Base-by-base conservation (phyloP, 352 stramenopile genomes). In the Phytophthora pseudosyringae region DNA sequence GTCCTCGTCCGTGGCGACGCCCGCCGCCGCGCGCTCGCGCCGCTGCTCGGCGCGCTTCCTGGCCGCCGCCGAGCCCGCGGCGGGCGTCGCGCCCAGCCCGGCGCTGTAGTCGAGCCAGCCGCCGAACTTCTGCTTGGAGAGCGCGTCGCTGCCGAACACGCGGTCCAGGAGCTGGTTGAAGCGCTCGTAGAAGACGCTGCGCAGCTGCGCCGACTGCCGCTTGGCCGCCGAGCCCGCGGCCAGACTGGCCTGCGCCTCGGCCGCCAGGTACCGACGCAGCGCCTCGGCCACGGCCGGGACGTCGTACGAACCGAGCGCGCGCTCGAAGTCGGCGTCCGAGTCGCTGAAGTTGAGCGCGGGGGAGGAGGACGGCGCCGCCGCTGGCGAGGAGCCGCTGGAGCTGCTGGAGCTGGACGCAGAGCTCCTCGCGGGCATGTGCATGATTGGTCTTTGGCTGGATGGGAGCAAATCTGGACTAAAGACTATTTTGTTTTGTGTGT, bases 91-190 rank as follows among this genome's bases (percentile, higher is more conserved):
- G 13, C 59, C 70, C 43, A 87, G 11, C 0, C 85, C 85, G 8
- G 79, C 67, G 59, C 84, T 92, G 67, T 93, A 91, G 71, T 94
- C 86, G n/a, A 94, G 64, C 86, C 82, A 94, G 26, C 86, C 86
- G 29, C 86, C 86, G 60, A 77, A 86, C 64, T 93, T 91, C 59
- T 89, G 81, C 75, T 83, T 92, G 58, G 86, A 94, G 11, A 83
- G 60, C 0, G 86, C 64, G 68, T 94, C 84, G 35, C 77, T 81
- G 38, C 86, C 86, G 56, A 92, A 93, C 3, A 94, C 47, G 32
- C 86, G 84, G 69, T 94, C 86, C 31, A 94, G 58, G 18, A 94
- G 79, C 71, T 92, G 86, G 72, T 93, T 93, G 55, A 94, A 92
- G 28, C 86, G 86, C 63, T 93, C 86, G 70, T 94, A 94, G 59